Evolutionary conservation across 2,329 filamentous ascomycete genomes (phyloP).

Genomic region (Blastomyces silverae): DNA sequence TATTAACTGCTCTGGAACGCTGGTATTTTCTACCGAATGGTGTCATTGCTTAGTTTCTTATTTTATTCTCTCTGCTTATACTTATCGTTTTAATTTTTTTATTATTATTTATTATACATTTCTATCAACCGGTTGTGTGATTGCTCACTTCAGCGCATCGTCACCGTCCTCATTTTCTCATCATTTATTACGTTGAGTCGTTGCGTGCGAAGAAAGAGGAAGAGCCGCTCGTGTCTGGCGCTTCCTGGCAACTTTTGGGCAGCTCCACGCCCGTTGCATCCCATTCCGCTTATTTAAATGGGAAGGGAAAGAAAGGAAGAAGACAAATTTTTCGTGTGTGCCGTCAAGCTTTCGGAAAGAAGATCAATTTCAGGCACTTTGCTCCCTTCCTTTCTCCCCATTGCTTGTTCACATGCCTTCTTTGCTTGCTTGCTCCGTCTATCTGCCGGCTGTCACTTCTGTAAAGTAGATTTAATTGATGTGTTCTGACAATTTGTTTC

Average conservation of each 20-base stretch:
- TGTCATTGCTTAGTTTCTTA: neutral
- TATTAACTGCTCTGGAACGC: neutral
- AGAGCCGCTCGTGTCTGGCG: neutral
- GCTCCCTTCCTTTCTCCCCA: neutral
- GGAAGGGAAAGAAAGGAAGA: too few species aligned
- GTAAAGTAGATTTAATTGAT: constrained; percentile 2
- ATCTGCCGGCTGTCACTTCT: neutral
- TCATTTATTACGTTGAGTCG: neutral
- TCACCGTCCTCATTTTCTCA: neutral
- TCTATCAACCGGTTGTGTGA: neutral
- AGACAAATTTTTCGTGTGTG: too few species aligned
- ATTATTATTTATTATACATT: neutral
- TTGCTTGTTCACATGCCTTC: neutral
- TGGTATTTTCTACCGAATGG: neutral
- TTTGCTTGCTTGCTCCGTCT: neutral
- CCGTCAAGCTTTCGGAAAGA: too few species aligned
- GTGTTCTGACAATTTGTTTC: neutral
- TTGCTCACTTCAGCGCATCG: neutral
- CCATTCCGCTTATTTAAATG: too few species aligned
- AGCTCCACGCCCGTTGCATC: too few species aligned
- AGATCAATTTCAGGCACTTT: neutral
- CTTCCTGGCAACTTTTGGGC: neutral
- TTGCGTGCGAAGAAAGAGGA: neutral
- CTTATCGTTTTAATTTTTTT: neutral
- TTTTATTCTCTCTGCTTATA: constrained; percentile 14